These are phyloP conservation scores for Pterulicium gracile DNA, from an alignment of 1,284 basidiomycete genomes.

Conservation along the genomic window DNA sequence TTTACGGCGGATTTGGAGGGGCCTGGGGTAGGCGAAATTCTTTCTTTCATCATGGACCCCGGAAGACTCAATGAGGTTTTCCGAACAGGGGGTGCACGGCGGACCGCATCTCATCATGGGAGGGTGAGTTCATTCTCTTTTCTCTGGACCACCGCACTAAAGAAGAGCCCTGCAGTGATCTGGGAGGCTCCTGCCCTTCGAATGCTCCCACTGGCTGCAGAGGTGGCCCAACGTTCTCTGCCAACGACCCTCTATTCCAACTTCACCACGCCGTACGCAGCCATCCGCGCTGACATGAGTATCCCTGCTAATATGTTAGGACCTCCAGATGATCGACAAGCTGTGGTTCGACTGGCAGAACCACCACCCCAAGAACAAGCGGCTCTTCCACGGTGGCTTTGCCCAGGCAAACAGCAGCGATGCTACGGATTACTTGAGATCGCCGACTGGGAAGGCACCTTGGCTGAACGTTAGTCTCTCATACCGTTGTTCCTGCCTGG, in stretches of 20 bases:
- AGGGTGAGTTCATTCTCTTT: too few relatives aligned
- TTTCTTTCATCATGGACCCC: background rate
- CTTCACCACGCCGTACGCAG: conserved; percentile 21
- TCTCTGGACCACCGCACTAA: too few relatives aligned
- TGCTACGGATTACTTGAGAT: conserved; percentile 14
- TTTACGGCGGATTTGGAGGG: conserved; percentile 19
- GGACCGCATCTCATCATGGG: background rate
- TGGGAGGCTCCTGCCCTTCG: background rate
- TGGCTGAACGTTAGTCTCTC: background rate
- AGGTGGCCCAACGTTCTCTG: background rate
- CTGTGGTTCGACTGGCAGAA: conserved; percentile 24
- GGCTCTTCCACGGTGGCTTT: conserved; percentile 18
- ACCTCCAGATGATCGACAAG: conserved; percentile 20
- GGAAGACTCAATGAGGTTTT: background rate
- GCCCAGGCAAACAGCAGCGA: conserved; percentile 13
- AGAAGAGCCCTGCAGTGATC: too few relatives aligned
- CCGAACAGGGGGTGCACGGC: background rate
- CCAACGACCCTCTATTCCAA: conserved; percentile 19
- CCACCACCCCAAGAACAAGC: conserved; percentile 13
- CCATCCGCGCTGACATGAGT: background rate
- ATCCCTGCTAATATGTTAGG: background rate
- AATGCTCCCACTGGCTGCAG: background rate
- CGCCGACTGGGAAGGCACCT: conserved; percentile 19
- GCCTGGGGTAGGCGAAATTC: conserved; percentile 12
- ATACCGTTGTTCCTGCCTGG: too few relatives aligned